Conservation (phyloP, 129 eudicot species). For the Saussurea involucrata region DNA sequence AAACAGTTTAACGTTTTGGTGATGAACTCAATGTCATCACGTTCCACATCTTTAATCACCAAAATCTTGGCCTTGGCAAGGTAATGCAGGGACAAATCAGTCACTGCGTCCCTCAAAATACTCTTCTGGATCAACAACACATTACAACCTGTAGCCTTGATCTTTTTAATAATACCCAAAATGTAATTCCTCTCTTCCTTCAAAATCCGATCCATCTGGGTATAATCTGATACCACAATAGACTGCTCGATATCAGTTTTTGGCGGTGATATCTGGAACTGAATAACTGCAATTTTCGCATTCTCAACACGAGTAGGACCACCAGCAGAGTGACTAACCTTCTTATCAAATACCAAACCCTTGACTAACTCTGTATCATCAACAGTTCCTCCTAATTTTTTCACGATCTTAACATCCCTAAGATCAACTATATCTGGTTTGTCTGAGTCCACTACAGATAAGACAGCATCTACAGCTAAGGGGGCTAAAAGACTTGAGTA, state of each 20-base stretch:
- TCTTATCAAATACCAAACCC: constrained; percentile 72
- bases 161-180: constrained; percentile 68
- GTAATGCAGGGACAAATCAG: constrained; percentile 32
- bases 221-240: constrained; percentile 63
- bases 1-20: constrained; percentile 28
- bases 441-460: constrained; percentile 54
- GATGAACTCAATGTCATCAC: constrained; percentile 35
- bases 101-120: constrained; percentile 36
- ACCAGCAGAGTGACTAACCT: constrained; percentile 63
- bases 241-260: constrained; percentile 76
- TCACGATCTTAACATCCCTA: constrained; percentile 59
- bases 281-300: constrained; percentile 70
- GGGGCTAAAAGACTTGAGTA: constrained; percentile 68
- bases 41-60: constrained; percentile 36
- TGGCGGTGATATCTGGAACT: constrained; percentile 71
- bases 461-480: constrained; percentile 62
- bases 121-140: constrained; percentile 81
- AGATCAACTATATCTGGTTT: constrained; percentile 66
- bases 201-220: constrained; percentile 78
- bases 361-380: constrained; percentile 63
- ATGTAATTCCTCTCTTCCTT: constrained; percentile 77
- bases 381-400: constrained; percentile 63
- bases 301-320: constrained; percentile 62
- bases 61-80: constrained; percentile 30
- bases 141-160: constrained; percentile 67